Conservation (phyloP, 2,329 filamentous ascomycete species). For the Exophiala viscosa region DNA sequence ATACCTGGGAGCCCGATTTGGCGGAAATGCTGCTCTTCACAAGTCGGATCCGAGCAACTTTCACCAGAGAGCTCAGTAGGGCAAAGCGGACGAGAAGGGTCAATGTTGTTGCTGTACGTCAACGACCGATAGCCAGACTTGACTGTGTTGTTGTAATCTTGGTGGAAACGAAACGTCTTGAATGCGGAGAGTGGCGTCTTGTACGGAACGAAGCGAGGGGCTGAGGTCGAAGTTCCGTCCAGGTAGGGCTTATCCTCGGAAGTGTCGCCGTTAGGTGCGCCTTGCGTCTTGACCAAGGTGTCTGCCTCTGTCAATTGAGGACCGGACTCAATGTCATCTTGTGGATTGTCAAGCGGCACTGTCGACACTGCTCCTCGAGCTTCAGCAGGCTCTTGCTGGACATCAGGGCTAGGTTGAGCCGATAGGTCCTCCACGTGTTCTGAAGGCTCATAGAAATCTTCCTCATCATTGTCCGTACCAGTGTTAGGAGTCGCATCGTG, state of each 20-base stretch:
- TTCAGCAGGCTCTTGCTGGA: neutral
- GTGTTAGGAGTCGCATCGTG: slow-evolving; percentile 9
- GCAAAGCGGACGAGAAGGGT: slow-evolving; percentile 70
- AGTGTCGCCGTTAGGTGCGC: neutral
- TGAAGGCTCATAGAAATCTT: slow-evolving; percentile 22
- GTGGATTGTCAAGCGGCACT: slow-evolving; percentile 6
- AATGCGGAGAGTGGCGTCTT: slow-evolving; percentile 78
- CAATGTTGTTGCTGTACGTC: slow-evolving; percentile 90
- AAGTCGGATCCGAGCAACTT: slow-evolving; percentile 70
- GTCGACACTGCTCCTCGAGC: slow-evolving; percentile 6
- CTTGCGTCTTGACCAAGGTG: slow-evolving; percentile 9
- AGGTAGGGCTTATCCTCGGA: neutral
- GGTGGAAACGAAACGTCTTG: slow-evolving; percentile 86
- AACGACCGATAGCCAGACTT: slow-evolving; percentile 77
- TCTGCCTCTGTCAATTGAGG: slow-evolving; percentile 14
- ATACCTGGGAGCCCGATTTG: slow-evolving; percentile 70
- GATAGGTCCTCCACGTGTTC: slow-evolving; percentile 9
- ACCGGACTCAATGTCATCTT: slow-evolving; percentile 16
- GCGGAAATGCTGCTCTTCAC: slow-evolving; percentile 76
- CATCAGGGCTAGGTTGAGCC: neutral
- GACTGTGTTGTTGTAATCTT: slow-evolving; percentile 65
- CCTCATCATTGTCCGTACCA: slow-evolving; percentile 12
- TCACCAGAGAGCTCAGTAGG: slow-evolving; percentile 68
- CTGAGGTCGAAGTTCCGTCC: slow-evolving; percentile 10
- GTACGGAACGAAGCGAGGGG: slow-evolving; percentile 60